Base-by-base conservation (phyloP, 768 basidiomycete genomes). In the Russula virescens region DNA sequence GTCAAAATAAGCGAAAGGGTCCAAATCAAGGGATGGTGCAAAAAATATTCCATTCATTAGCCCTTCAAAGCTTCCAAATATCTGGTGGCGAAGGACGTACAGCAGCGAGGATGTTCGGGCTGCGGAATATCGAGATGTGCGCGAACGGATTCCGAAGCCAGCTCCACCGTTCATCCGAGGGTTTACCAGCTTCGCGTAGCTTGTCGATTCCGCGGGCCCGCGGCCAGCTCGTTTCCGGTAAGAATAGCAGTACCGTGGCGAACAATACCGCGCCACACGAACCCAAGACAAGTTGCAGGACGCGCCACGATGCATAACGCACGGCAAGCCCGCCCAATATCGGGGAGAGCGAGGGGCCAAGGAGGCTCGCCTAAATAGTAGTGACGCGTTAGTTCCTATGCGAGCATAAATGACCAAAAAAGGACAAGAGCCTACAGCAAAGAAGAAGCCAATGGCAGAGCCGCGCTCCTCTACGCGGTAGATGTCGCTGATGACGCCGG, bases 151-250 rank as follows among this genome's bases (percentile, higher is more conserved):
- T 89, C 23, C 11, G 42, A 10, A 89, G 62, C 69, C 80, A 80
- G 0, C 83, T 74, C 53, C 77, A 74, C 45, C 63, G 60, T 1
- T 8, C 18, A 47, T 45, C 64, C 50, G 34, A 63, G 18, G 38
- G 34, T 28, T 52, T 49, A 21, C 23, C 66, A 49, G 51, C 51
- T 26, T 62, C 63, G 11, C 61, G 61, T 8, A 62, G 45, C 62
- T 82, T 82, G 57, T 86, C 85, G 2, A 86, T 74, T 0, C 84
- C 82, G 40, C 79, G 75, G 0, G 78, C 69, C 7, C 83, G 80
- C 0, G 87, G 86, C 66, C 86, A 83, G 55, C 80, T 81, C 2
- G 87, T 89, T 67, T 89, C 88, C 0, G 87, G 87, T n/a, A 87
- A 78, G 56, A 77, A 78, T 3, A 79, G 46, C 1, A 69, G 53